A percentile compares a stretch with the other conserved stretches of the same genome.
Conservation (phyloP, 345 rosid genomes). For the Gossypium turneri region DNA sequence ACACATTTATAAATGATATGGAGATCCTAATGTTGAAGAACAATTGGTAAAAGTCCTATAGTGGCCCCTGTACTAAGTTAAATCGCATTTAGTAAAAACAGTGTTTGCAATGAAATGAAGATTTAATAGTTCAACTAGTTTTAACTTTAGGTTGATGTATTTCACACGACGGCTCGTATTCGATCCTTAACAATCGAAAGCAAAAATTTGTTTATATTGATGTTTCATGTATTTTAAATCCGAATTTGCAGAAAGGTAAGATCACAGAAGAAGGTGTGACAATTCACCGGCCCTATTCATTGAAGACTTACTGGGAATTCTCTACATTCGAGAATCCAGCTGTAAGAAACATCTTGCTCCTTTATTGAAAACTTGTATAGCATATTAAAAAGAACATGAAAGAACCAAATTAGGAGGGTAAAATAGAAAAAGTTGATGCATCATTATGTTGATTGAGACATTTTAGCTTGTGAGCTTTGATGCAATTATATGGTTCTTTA, state of each 20-base stretch:
- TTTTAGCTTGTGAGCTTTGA: not conserved
- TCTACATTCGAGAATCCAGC: slow-evolving; percentile 74
- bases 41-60: too few species aligned
- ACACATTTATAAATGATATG: too few species aligned
- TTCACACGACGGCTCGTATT: not conserved
- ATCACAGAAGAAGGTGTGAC: slow-evolving; percentile 85
- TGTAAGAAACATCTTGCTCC: not conserved
- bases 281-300: slow-evolving; percentile 71
- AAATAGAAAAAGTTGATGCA: not conserved
- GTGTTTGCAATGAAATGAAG: not conserved
- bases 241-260: slow-evolving; percentile 66
- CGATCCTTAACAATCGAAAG: not conserved
- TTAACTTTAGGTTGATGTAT: not conserved
- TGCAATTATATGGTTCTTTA: not conserved
- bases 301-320: slow-evolving; percentile 90
- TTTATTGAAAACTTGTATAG: not conserved
- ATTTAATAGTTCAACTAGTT: not conserved
- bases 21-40: too few species aligned
- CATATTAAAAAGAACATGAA: not conserved
- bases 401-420: not conserved
- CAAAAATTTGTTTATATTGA: not conserved
- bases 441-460: not conserved
- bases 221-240: not conserved
- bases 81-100: too few species aligned
- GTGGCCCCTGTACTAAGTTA: too few species aligned